A percentile compares a stretch with the other conserved stretches of the same genome.
Evolutionary conservation across 768 basidiomycete genomes (phyloP).

Genomic region (Galerina marginata): DNA sequence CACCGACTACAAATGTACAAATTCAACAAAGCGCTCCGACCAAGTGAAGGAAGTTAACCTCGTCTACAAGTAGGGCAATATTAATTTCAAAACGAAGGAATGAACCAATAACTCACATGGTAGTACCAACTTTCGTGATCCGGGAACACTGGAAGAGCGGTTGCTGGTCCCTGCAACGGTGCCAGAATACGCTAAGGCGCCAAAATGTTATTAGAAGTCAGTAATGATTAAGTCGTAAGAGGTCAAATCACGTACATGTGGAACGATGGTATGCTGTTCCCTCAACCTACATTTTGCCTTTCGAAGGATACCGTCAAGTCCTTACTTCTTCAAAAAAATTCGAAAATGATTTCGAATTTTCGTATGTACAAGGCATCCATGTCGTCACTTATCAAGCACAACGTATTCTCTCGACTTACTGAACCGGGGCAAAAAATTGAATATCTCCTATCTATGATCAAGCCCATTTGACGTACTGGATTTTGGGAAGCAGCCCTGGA

Average conservation of each 20-base stretch:
- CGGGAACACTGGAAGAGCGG: constrained; percentile 37
- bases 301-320: constrained; percentile 25
- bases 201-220: neutral
- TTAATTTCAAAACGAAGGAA: neutral
- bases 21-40: constrained; percentile 25
- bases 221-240: neutral
- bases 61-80: constrained; percentile 7
- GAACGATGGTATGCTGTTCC: constrained; percentile 37
- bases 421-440: too few relatives aligned
- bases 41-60: constrained; percentile 12
- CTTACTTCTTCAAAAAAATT: constrained; percentile 36
- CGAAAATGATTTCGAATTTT: constrained; percentile 42
- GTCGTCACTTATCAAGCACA: neutral
- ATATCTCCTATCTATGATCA: neutral
- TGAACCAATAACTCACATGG: constrained; percentile 14
- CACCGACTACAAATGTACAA: neutral
- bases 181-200: constrained; percentile 36
- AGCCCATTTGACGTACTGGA: neutral
- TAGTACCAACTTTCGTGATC: constrained; percentile 26
- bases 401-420: too few relatives aligned
- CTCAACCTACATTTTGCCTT: constrained; percentile 30
- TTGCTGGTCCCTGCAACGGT: constrained; percentile 28
- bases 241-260: constrained; percentile 38
- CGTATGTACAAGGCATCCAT: constrained; percentile 35
- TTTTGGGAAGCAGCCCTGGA: neutral